Percentiles rank a stretch among this genome's conserved stretches.
phyloP scores from a whole-genome alignment of 2,329 filamentous ascomycete genomes.

The Ophiosphaerella korrae region DNA sequence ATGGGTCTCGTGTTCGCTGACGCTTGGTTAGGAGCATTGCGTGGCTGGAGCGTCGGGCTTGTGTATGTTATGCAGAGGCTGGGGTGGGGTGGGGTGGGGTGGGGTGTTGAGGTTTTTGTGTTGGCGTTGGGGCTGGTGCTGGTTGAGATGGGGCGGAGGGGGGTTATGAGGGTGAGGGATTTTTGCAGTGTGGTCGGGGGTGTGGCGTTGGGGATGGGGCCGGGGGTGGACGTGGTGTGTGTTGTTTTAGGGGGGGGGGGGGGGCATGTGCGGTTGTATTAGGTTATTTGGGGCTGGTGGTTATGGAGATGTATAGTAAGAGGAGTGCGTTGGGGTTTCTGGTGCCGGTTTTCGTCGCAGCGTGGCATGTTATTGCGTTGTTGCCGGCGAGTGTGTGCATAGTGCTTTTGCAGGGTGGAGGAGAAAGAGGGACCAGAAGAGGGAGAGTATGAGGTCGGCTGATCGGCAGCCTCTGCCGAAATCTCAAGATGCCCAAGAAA shows the following conservation, averaged over 20 bases:
- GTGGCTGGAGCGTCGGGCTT: constrained; percentile 36
- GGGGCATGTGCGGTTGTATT: constrained; percentile 7
- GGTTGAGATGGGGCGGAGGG: constrained; percentile 6
- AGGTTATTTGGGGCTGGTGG: constrained; percentile 22
- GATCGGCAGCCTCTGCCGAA: background rate
- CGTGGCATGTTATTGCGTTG: constrained; percentile 33
- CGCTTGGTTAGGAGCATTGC: constrained; percentile 41
- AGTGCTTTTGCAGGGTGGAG: constrained; percentile 15
- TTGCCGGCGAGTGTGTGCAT: constrained; percentile 33
- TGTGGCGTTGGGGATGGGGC: constrained; percentile 11
- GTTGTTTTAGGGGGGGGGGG: background rate
- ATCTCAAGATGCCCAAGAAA: background rate
- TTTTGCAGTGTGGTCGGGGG: constrained; percentile 9
- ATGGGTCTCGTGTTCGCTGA: constrained; percentile 43
- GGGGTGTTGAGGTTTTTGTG: constrained; percentile 27
- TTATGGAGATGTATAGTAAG: constrained; percentile 41
- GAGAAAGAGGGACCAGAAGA: constrained; percentile 4
- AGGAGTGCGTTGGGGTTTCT: constrained; percentile 38
- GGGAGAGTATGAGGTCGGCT: background rate
- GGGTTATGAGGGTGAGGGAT: constrained; percentile 6
- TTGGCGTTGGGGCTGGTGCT: constrained; percentile 31
- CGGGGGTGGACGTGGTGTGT: background rate
- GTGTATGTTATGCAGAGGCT: constrained; percentile 25
- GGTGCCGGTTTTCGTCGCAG: constrained; percentile 28
- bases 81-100: too few relatives aligned